Evolutionary conservation across 345 rosid genomes (phyloP), one percentile per base, ranked within the genome.

Genomic region (Populus euphratica): DNA sequence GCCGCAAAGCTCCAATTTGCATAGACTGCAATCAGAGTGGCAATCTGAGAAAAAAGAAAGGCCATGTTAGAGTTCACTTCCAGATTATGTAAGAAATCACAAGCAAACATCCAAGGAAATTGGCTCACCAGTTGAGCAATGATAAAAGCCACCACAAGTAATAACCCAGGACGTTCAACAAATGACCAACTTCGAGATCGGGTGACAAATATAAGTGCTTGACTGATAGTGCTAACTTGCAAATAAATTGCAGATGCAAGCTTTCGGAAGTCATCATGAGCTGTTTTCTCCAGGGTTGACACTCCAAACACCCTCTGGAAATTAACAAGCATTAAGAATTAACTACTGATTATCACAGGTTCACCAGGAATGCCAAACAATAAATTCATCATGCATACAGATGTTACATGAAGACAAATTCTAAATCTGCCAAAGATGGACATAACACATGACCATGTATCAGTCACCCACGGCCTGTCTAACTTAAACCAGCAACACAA

Each of bases 211-310:
- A 96, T 96, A 43, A 96, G 94, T 54, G 99, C 97, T 83, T 93
- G 99, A 83, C 99, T 96, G 82, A 94, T 87, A 36, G 83, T 96
- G 88, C 99, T 96, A 73, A 96, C 98, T 93, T 96, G 99, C 78
- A 96, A 79, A 89, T 96, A 96, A 50, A 96, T 80, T 44, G 98
- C 99, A 25, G 98, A 91, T 79, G 99, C 99, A 78, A 94, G 98
- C 88, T 96, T 96, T 66, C 91, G 84, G 85, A 87, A 82, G 86
- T 94, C 99, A 79, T 96, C 95, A 76, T 91, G 95, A 66, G 97
- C 95, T 14, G 94, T 88, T 86, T 94, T 89, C 88, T 96, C 95
- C 65, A 96, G 90, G 50, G 97, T 91, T 4, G 97, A 12, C 73
- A 96, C 99, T 63, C 98, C 93, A 50, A 96, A 96, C 36, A 80